Evolutionary conservation across 495 filamentous ascomycete genomes (phyloP), one percentile per base, ranked within the genome.

Genomic region (Penicillium paxilli): DNA sequence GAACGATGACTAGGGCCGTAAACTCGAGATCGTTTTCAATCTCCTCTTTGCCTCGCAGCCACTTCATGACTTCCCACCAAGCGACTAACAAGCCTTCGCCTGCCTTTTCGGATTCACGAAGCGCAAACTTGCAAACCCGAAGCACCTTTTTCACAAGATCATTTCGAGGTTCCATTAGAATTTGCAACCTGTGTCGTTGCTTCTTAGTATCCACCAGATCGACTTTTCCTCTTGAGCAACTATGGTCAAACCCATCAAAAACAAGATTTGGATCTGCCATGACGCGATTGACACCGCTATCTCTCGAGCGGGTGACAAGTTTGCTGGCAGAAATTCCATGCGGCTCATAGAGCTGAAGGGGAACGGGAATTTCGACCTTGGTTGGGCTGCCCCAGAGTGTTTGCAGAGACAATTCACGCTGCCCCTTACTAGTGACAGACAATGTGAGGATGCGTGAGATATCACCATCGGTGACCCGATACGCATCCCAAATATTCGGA

Each of bases 61-160:
- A 91, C 55, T 83, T 82, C 64, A 87, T 81, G 10, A 83, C 78
- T 58, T 89, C 83, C 86, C 87, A 91, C 89, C 89, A 95, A 5
- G 80, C 84, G 1, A 82, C 73, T 37, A 89, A 61, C 5, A 92
- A 66, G 7, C 82, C 82, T 58, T 92, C 87, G 1, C 83, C 83
- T 22, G 72, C 72, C 48, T 81, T 77, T 25, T 78, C 76, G 4
- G 72, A 71, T 16, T 82, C 67, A 14, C 83, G 82, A 35, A 91
- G 66, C 30, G 86, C 80, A 40, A 86, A 83, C 37, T 80, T 79
- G 61, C 86, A 86, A 14, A 80, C 73, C 16, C 80, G 78, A 7
- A 92, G 72, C 3, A 83, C 70, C 44, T 77, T 83, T 21, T 70
- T 72, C 40, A 90, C 83, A 26, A 86, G 68, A 17, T 76, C 69